phyloP scores from a whole-genome alignment of 192 early-diverging fungal genomes.

The Rhizoclosmatium globosum region DNA sequence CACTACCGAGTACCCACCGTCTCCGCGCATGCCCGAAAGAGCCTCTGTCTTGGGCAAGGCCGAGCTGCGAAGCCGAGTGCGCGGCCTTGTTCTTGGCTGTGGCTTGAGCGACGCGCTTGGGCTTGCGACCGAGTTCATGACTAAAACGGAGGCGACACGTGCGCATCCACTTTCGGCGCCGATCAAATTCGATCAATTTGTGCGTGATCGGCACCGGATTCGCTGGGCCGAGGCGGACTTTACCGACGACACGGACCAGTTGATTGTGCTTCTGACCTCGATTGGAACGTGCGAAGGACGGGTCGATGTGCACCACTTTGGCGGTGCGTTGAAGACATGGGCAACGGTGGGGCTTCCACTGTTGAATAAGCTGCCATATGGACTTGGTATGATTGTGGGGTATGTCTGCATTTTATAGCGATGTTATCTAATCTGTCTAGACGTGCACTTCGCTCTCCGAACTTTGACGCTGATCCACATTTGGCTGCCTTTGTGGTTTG shows the following conservation, averaged over 20 bases:
- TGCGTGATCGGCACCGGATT: conserved; percentile 49
- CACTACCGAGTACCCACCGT: no score
- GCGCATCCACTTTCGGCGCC: conserved; percentile 62
- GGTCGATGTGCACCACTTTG: conserved; percentile 61
- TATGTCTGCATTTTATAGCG: not conserved
- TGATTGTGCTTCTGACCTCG: conserved; percentile 62
- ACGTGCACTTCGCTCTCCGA: conserved; percentile 50
- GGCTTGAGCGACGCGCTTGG: conserved; percentile 72
- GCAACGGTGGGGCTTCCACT: conserved; percentile 58
- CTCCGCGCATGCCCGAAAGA: no score
- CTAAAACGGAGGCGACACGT: conserved; percentile 45
- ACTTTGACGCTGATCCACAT: conserved; percentile 57
- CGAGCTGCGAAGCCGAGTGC: not conserved
- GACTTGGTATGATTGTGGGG: conserved; percentile 62
- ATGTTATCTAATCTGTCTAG: no score
- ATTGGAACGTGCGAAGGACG: conserved; percentile 49
- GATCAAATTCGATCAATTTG: conserved; percentile 57
- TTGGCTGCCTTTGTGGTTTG: conserved; percentile 52
- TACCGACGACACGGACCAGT: conserved; percentile 70
- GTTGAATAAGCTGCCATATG: conserved; percentile 62
- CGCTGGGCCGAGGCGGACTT: conserved; percentile 55
- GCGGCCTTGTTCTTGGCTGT: conserved; percentile 51
- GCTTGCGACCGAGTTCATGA: conserved; percentile 70
- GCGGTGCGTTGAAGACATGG: conserved; percentile 60
- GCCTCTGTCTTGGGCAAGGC: no score